Conservation (phyloP, 2,329 filamentous ascomycete species). For the Colletotrichum phormii region DNA sequence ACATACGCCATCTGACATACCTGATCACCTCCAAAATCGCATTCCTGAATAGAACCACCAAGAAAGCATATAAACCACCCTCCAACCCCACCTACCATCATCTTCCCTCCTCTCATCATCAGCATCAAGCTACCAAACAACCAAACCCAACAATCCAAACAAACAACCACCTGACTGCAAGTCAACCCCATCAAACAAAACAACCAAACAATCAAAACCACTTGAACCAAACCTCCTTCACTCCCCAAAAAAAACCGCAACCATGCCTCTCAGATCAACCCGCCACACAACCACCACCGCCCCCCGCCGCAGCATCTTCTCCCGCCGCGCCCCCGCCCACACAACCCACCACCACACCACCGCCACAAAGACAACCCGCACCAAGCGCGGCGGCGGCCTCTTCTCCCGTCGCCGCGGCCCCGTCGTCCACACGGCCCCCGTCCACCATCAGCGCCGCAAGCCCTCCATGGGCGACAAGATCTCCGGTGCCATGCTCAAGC, state of each 20-base stretch:
- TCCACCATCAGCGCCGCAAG: slow-evolving; percentile 75
- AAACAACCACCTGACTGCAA: slow-evolving; percentile 16
- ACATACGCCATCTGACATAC: background rate
- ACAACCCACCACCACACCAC: slow-evolving; percentile 40
- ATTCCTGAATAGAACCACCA: background rate
- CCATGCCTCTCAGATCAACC: slow-evolving; percentile 47
- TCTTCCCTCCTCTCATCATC: background rate
- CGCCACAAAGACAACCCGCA: slow-evolving; percentile 38
- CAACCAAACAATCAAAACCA: slow-evolving; percentile 16
- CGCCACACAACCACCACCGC: slow-evolving; percentile 38
- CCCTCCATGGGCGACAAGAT: slow-evolving; percentile 81
- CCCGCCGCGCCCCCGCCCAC: slow-evolving; percentile 37
- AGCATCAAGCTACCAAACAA: slow-evolving; percentile 31
- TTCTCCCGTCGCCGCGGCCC: slow-evolving; percentile 50
- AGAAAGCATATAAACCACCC: slow-evolving; percentile 34
- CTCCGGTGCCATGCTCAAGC: slow-evolving; percentile 78
- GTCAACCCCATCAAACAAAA: background rate
- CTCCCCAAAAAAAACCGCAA: slow-evolving; percentile 35
- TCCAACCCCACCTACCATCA: background rate
- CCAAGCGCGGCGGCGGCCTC: slow-evolving; percentile 51
- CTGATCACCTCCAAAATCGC: background rate
- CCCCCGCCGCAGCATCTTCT: slow-evolving; percentile 38
- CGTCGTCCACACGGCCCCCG: slow-evolving; percentile 44
- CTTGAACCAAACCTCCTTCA: background rate
- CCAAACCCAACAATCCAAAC: background rate